Conservation (phyloP, 257 asterid species). For the Eustoma russellianum region DNA sequence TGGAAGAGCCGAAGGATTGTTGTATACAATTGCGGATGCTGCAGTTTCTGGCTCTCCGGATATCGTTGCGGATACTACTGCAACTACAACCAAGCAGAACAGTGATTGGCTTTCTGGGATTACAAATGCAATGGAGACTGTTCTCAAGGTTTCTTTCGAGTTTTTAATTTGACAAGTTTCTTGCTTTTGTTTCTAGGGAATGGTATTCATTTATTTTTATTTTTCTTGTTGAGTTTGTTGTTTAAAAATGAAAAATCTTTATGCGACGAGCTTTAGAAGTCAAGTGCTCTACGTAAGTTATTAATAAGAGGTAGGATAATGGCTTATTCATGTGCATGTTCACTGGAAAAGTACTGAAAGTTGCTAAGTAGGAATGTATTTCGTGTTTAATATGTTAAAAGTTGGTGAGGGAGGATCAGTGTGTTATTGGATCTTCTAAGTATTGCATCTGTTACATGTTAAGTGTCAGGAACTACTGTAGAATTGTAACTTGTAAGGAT, state of each 20-base stretch:
- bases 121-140: conserved; percentile 80
- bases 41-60: conserved; percentile 54
- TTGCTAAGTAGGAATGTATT: too few relatives aligned
- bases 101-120: conserved; percentile 98
- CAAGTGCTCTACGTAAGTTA: neutral
- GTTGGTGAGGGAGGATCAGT: too few relatives aligned
- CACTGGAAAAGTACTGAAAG: too few relatives aligned
- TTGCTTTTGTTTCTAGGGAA: neutral
- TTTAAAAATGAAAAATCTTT: neutral
- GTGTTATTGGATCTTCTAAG: too few relatives aligned
- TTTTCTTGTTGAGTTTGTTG: neutral
- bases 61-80: conserved; percentile 27
- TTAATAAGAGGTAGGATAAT: neutral
- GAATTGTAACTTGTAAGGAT: too few relatives aligned
- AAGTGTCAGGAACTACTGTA: too few relatives aligned
- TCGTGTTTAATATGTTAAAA: too few relatives aligned
- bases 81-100: conserved; percentile 35
- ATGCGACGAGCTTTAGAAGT: neutral
- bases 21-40: conserved; percentile 88
- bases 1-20: conserved; percentile 66
- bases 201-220: too few relatives aligned
- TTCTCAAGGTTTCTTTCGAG: conserved; percentile 68
- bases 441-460: too few relatives aligned
- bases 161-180: conserved; percentile 4
- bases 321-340: too few relatives aligned